Evolutionary conservation across 139 green algal genomes (phyloP).

Genomic region (Chlorella sorokiniana): DNA sequence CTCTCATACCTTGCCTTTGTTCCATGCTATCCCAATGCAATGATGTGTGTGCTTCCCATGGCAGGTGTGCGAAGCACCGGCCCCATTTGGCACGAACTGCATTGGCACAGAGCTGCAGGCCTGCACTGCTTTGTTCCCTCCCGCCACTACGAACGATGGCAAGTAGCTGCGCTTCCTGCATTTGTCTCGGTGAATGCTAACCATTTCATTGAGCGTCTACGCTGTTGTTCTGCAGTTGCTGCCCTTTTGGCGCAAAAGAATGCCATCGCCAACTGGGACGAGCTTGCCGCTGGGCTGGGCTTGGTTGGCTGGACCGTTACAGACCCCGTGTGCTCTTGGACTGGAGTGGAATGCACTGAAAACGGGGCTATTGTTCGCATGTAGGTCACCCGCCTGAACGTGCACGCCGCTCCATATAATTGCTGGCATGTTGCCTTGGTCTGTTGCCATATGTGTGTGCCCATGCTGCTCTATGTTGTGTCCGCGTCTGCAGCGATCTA

Average conservation of each 20-base stretch:
- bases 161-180: neutral
- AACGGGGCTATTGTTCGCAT: neutral
- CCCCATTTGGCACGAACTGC: neutral
- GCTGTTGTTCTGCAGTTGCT: neutral
- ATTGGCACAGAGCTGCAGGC: neutral
- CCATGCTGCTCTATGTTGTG: neutral
- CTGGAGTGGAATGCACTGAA: neutral
- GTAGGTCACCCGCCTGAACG: too few relatives aligned
- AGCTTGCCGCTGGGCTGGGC: neutral
- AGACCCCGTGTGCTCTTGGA: neutral
- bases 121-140: neutral
- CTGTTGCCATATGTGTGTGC: neutral
- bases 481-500: neutral
- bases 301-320: neutral
- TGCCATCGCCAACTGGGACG: slow-evolving; percentile 6
- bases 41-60: neutral
- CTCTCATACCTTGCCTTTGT: too few relatives aligned
- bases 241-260: slow-evolving; percentile 8
- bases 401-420: neutral
- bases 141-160: neutral
- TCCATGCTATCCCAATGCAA: neutral
- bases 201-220: neutral
- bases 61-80: neutral
- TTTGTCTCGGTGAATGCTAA: neutral
- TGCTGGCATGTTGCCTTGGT: too few relatives aligned